phyloP scores from a whole-genome alignment of 768 basidiomycete genomes.

The Kwoniella botswanensis region DNA sequence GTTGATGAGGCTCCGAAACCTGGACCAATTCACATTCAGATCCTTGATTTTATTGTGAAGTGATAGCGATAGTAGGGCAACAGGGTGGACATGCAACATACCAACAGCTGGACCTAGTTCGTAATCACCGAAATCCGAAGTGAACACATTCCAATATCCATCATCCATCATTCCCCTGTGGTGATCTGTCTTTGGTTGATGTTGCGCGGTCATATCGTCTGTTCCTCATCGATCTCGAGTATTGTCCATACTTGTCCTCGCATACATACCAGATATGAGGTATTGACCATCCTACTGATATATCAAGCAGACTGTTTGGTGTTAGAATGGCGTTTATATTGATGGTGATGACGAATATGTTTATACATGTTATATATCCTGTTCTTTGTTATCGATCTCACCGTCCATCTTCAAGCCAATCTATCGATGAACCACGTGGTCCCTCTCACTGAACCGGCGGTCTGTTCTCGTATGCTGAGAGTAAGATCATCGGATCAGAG shows the following conservation, averaged over 20 bases:
- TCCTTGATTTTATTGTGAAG: not conserved
- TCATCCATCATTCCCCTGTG: constrained; percentile 35
- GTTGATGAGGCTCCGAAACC: constrained; percentile 92
- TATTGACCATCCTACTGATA: too few species aligned
- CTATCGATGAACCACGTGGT: not conserved
- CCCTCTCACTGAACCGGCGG: not conserved
- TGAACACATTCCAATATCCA: constrained; percentile 32
- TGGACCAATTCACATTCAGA: constrained; percentile 2
- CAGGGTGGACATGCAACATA: constrained; percentile 3
- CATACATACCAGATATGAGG: too few species aligned
- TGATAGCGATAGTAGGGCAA: not conserved
- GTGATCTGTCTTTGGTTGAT: not conserved
- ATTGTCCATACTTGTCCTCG: too few species aligned
- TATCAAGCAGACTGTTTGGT: too few species aligned
- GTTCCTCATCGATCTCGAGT: not conserved
- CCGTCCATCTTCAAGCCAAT: not conserved
- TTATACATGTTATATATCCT: not conserved
- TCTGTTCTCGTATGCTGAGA: not conserved
- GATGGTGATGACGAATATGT: not conserved
- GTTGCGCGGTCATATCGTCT: not conserved
- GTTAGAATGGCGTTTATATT: not conserved
- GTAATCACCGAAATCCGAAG: constrained; percentile 68
- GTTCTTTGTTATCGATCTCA: not conserved
- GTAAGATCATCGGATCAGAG: not conserved
- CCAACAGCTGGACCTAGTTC: constrained; percentile 72